Percentiles rank a stretch among this genome's conserved stretches.
phyloP scores from a whole-genome alignment of 345 rosid genomes.

The Microcos paniculata region DNA sequence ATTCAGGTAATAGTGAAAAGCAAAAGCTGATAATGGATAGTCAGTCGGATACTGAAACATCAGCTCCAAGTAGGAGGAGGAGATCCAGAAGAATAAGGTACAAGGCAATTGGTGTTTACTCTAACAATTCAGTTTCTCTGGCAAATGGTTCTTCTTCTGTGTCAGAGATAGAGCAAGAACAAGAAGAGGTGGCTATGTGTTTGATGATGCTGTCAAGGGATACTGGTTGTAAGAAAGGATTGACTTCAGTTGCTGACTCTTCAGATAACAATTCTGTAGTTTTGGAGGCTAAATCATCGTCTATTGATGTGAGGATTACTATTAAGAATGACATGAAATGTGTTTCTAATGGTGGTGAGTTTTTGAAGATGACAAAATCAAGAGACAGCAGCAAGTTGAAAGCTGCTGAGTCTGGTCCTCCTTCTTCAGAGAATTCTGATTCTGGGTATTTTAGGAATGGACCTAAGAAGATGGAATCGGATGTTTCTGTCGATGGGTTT shows the following conservation, averaged over 20 bases:
- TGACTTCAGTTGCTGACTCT: slow-evolving; percentile 56
- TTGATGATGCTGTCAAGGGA: slow-evolving; percentile 88
- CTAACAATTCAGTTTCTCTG: slow-evolving; percentile 35
- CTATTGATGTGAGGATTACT: slow-evolving; percentile 44
- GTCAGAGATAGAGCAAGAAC: slow-evolving; percentile 75
- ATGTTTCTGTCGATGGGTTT: slow-evolving; percentile 51
- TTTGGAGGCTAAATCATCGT: slow-evolving; percentile 64
- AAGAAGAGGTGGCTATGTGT: slow-evolving; percentile 74
- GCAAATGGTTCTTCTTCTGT: slow-evolving; percentile 45
- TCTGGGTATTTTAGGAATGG: slow-evolving; percentile 69
- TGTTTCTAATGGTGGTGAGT: slow-evolving; percentile 30
- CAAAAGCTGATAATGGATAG: slow-evolving; percentile 46
- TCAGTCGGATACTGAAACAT: slow-evolving; percentile 71
- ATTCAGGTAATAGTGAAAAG: slow-evolving; percentile 29
- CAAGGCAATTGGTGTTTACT: slow-evolving; percentile 25
- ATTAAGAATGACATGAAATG: slow-evolving; percentile 33
- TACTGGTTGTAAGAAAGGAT: slow-evolving; percentile 51
- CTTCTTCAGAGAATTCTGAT: slow-evolving; percentile 58
- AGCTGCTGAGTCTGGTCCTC: slow-evolving; percentile 27
- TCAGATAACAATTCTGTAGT: slow-evolving; percentile 69
- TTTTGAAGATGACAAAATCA: slow-evolving; percentile 31
- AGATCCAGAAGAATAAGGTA: slow-evolving; percentile 65
- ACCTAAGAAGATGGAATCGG: slow-evolving; percentile 60
- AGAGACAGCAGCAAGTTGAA: slow-evolving; percentile 26
- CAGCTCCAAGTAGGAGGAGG: slow-evolving; percentile 54